Evolutionary conservation across 108 stramenopile genomes (phyloP).

Genomic region (Thalassiosira profunda): DNA sequence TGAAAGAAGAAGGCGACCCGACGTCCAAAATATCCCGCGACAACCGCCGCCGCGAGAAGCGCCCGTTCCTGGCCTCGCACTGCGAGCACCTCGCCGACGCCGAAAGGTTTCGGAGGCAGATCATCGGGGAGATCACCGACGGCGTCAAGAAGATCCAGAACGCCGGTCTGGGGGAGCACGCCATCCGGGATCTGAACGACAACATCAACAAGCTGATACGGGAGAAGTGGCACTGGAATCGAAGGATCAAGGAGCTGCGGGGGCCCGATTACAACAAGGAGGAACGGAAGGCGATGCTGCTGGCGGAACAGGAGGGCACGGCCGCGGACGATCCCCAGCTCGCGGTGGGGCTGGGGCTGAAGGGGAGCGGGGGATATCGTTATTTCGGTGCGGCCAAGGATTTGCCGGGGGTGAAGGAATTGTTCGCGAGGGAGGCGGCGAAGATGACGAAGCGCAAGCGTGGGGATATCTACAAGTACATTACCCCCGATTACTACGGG

Average conservation of each 20-base stretch:
- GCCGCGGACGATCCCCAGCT: constrained; percentile 49
- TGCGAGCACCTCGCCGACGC: constrained; percentile 86
- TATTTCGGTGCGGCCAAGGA: constrained; percentile 97
- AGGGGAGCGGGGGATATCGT: constrained; percentile 79
- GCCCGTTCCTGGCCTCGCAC: constrained; percentile 91
- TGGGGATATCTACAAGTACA: constrained; percentile 83
- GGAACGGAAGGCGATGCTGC: constrained; percentile 67
- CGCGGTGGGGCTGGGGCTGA: constrained; percentile 53
- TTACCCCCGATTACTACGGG: constrained; percentile 94
- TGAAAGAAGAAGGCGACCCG: constrained; percentile 73
- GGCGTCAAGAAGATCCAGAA: constrained; percentile 93
- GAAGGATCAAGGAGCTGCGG: constrained; percentile 88
- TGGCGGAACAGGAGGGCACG: constrained; percentile 52
- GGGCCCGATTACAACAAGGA: constrained; percentile 85
- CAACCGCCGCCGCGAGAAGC: constrained; percentile 42
- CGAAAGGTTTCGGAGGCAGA: constrained; percentile 80
- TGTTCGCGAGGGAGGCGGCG: constrained; percentile 73
- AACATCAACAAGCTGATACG: constrained; percentile 96
- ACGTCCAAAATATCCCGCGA: constrained; percentile 24
- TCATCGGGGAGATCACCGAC: constrained; percentile 86
- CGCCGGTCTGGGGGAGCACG: constrained; percentile 94
- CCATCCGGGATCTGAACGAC: constrained; percentile 98
- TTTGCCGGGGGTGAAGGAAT: constrained; percentile 94
- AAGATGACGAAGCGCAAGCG: constrained; percentile 71
- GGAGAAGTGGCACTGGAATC: constrained; percentile 96